Evolutionary conservation across 768 basidiomycete genomes (phyloP), one percentile per base, ranked within the genome.

Genomic region (Leccinum aurantiacum): DNA sequence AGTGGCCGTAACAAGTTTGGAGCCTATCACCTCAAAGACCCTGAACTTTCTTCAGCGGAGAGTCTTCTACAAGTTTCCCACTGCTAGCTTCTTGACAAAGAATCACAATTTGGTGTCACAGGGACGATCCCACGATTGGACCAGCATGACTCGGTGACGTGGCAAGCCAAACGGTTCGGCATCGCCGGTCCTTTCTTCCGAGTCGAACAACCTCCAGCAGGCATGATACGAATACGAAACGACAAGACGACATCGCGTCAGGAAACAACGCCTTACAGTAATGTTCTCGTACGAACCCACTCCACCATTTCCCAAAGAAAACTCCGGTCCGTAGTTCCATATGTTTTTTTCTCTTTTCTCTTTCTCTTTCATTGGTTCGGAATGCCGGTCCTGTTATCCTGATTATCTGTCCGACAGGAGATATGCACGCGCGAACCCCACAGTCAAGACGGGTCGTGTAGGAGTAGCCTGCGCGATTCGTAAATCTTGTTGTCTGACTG

Each of bases 311-410:
- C 19, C 50, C 22, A 19, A 7, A 37, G 15, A n/a, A 19, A 25
- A 17, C 4, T 14, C 49, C 62, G 65, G 58, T 46, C 54, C 62
- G 38, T 15, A 33, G 7, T 29, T 47, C 44, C 44, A 22, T 27
- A 31, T 27, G 22, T 19, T 17, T 25, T 56, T 52, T 15, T 25
- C 19, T 49, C 10, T 19, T 19, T 11, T 44, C 6, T 49, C 48
- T 48, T 44, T 44, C 10, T 13, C 44, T 13, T 46, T 13, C 44
- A 19, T 22, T 22, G 11, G 44, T 46, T 49, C 48, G 48, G 61
- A 55, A 31, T 27, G 55, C 55, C 62, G 65, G 65, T 50, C 65
- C 64, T 49, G 47, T 10, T 17, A 10, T 25, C 25, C 49, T 29
- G 48, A n/a, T 7, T 29, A 50, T 11, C 14, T 6, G 13, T 22